Percentiles rank a stretch among this genome's conserved stretches.
These are phyloP conservation scores for Apiospora aurea DNA, from an alignment of 2,329 filamentous ascomycete genomes.

Conservation along the genomic window DNA sequence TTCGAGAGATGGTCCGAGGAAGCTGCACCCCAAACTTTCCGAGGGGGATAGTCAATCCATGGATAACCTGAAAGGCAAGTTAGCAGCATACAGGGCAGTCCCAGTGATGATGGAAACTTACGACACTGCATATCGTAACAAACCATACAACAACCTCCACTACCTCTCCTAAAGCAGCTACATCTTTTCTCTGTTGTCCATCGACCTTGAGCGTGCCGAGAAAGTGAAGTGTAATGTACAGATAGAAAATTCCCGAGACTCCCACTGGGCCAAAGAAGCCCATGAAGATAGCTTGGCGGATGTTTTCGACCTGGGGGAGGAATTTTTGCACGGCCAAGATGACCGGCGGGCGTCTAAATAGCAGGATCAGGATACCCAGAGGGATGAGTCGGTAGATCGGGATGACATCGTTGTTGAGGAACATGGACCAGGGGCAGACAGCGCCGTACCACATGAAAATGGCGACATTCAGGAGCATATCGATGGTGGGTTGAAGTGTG, in stretches of 20 bases:
- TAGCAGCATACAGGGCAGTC: constrained; percentile 9
- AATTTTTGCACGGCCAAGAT: constrained; percentile 75
- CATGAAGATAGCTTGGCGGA: constrained; percentile 80
- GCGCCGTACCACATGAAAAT: constrained; percentile 94
- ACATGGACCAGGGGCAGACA: constrained; percentile 80
- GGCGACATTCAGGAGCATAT: constrained; percentile 90
- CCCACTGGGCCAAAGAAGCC: constrained; percentile 95
- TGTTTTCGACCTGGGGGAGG: constrained; percentile 80
- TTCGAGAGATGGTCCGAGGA: constrained; percentile 67
- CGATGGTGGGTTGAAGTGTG: constrained; percentile 90
- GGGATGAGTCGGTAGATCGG: constrained; percentile 76
- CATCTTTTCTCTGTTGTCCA: constrained; percentile 69
- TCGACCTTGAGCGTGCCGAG: constrained; percentile 65
- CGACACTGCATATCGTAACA: constrained; percentile 80
- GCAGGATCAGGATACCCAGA: constrained; percentile 77
- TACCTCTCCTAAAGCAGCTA: constrained; percentile 68
- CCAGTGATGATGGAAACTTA: constrained; percentile 52
- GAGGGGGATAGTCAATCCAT: constrained; percentile 82
- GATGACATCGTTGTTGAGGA: constrained; percentile 71
- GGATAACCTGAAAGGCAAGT: constrained; percentile 62
- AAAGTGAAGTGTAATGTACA: constrained; percentile 83
- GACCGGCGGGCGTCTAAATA: constrained; percentile 80
- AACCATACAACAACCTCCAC: constrained; percentile 86
- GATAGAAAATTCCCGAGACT: constrained; percentile 88
- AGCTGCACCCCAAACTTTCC: constrained; percentile 71